Evolutionary conservation across 2,329 filamentous ascomycete genomes (phyloP).

Genomic region (Chaetothyriales sp.): DNA sequence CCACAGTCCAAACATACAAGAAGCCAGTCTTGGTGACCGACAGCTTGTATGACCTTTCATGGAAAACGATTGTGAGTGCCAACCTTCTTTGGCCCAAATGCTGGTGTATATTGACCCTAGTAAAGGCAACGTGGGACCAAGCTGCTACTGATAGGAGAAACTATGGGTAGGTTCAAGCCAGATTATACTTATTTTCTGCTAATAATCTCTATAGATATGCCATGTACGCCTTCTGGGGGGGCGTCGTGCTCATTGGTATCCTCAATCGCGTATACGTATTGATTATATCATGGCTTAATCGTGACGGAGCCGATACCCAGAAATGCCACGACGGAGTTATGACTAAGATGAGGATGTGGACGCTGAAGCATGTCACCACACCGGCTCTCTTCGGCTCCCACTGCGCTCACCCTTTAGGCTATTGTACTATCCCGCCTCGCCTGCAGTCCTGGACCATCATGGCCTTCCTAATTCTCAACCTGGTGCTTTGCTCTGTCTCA

Average conservation of each 20-base stretch:
- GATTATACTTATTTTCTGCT: background rate
- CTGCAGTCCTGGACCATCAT: slow-evolving; percentile 6
- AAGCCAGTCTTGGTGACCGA: background rate
- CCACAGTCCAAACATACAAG: background rate
- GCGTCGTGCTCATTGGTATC: background rate
- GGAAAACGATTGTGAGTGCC: background rate
- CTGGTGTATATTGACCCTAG: background rate
- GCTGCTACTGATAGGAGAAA: background rate
- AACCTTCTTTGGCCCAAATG: background rate
- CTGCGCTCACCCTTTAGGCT: slow-evolving; percentile 3
- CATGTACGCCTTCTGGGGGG: background rate
- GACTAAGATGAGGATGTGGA: background rate
- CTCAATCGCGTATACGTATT: background rate
- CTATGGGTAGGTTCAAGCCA: background rate
- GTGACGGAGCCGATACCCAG: background rate
- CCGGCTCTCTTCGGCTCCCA: slow-evolving; percentile 3
- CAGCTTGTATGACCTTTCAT: background rate
- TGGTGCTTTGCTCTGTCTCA: slow-evolving; percentile 28
- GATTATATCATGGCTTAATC: background rate
- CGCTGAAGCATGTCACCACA: background rate
- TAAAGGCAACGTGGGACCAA: background rate
- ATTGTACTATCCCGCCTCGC: slow-evolving; percentile 6
- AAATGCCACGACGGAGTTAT: background rate
- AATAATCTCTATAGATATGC: background rate
- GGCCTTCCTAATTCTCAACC: slow-evolving; percentile 5